phyloP scores from a whole-genome alignment of 768 basidiomycete genomes.

The Megacollybia marginata region DNA sequence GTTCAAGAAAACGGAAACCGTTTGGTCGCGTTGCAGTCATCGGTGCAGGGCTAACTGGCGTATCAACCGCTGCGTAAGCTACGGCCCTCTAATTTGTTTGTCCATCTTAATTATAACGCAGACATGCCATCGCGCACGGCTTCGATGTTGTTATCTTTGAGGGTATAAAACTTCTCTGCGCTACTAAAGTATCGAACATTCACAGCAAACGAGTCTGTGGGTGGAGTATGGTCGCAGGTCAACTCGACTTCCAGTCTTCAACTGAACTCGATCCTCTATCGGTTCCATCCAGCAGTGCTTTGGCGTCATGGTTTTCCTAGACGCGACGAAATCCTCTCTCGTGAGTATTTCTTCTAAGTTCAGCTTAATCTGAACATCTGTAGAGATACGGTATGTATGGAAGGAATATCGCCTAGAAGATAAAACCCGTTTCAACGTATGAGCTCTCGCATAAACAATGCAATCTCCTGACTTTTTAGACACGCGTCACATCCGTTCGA shows the following conservation, averaged over 20 bases:
- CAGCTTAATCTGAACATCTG: no score
- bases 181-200: no score
- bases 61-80: slow-evolving; percentile 41
- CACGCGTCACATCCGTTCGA: slow-evolving; percentile 27
- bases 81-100: not conserved
- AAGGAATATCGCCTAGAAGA: slow-evolving; percentile 39
- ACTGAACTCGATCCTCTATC: slow-evolving; percentile 42
- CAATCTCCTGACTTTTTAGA: no score
- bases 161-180: slow-evolving; percentile 1
- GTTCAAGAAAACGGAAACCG: slow-evolving; percentile 12
- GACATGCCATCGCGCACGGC: slow-evolving; percentile 40
- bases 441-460: no score
- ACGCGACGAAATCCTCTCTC: slow-evolving; percentile 41
- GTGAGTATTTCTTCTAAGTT: slow-evolving; percentile 16
- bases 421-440: slow-evolving; percentile 36
- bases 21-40: slow-evolving; percentile 41
- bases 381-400: slow-evolving; percentile 38
- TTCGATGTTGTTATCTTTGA: slow-evolving; percentile 49
- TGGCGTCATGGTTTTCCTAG: slow-evolving; percentile 39
- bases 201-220: slow-evolving; percentile 19
- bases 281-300: slow-evolving; percentile 38
- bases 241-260: slow-evolving; percentile 45
- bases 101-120: slow-evolving; percentile 3
- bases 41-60: slow-evolving; percentile 43
- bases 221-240: slow-evolving; percentile 46